Base-by-base conservation (phyloP, 768 basidiomycete genomes). In the Tephrocybe sp. region DNA sequence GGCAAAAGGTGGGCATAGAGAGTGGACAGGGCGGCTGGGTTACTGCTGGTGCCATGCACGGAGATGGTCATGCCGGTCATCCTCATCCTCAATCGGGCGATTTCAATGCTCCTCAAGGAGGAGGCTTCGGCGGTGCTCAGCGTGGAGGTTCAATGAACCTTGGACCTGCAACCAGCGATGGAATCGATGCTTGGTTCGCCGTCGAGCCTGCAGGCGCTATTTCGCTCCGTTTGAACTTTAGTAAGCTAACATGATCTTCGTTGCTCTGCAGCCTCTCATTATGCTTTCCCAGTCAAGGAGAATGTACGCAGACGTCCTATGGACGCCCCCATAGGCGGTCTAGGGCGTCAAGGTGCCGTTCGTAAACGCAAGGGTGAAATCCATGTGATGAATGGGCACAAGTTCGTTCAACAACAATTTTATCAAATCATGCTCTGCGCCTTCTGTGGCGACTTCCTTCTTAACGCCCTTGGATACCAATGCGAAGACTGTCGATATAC, bases 401-500 rank as follows among this genome's bases (percentile, higher is more conserved):
- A 97, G 69, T 99, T 99, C 66, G 81, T 99, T 40, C 91, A 93
- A 62, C 84, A 87, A 40, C 97, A 98, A 70, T 99, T 99, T 76
- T 98, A 97, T 68, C 95, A 98, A 67, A 84, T 98, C 65, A 97
- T 99, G 79, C 80, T 98, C 46, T 99, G 97, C 67, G 97, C 97
- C 3, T 93, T 97, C 70, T 99, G 97, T 74, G 87, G 84, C 71
- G 96, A 98, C 63, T 98, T 99, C 75, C 77, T 99, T 51, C 88
- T 98, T 67, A 98, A 98, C 56, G 96, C 93, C 2, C 78, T 88
- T 53, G 97, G 97, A n/a, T 97, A 94, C 70, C 96, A 98, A 72
- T 99, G 97, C 76, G 97, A 98, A 64, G 97, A 99, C 66, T 99
- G 97, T 68, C 87, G 93, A 56, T 99, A 98, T 69, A 93, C 93